Base-by-base conservation (phyloP, 2,329 filamentous ascomycete species). In the Arthrobotrys conoides region DNA sequence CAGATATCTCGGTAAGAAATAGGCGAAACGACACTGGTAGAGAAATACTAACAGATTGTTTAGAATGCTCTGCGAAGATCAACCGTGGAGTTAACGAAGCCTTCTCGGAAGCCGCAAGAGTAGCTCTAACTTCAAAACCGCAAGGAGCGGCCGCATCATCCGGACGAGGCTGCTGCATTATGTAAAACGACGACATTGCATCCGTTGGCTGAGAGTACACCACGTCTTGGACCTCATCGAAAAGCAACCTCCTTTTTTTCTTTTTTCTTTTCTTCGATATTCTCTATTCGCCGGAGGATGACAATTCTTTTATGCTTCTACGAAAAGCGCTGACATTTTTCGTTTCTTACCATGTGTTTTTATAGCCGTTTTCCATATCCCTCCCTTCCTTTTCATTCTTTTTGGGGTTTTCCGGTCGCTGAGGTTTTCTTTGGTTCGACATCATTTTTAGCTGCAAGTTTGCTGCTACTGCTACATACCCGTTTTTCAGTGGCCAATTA, bases 71-170 rank as follows among this genome's bases (percentile, higher is more conserved):
- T 44, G 96, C 96, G 72, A 98, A 98, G 91, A 92, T 94, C 86
- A 99, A 99, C 86, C 90, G 96, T 64, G 96, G 96, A 79, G 96
- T 99, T 83, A 97, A 98, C 85, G 96, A 99, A 86, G 96, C 96
- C 51, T 99, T 99, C 83, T 98, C 96, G 48, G 96, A 99, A 87
- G 96, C 96, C 48, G 95, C 96, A 24, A 92, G 96, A 83, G 96
- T 99, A 41, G 96, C 96, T 14, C 87, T 99, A 71, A 90, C 89
- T 81, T 90, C 91, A 72, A 91, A 89, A 85, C 89, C 90, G 82
- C 89, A 89, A 78, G 88, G 89, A 1, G 83, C 82, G 16, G 36
- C 65, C 65, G 33, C 66, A 20, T 70, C 65, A 18, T 70, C 65
- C 16, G 51, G 65, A 41, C 44, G 48, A 38, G 66, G 72, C 41